phyloP scores from a whole-genome alignment of 441 rosid species.

The Arabidopsis lyrata region DNA sequence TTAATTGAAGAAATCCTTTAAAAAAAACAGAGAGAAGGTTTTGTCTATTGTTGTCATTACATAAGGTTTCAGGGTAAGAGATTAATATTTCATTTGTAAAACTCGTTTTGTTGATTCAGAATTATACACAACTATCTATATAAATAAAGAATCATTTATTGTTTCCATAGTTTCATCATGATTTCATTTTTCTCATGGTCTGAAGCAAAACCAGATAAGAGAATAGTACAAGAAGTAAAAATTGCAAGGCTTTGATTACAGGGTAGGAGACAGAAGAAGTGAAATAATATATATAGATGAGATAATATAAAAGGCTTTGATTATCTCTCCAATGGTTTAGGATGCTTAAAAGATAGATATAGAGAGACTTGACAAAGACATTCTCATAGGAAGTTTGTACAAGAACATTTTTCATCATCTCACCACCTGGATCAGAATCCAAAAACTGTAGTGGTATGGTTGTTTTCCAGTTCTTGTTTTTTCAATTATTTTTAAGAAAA shows the following conservation, averaged over 20 bases:
- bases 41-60: conserved; percentile 14
- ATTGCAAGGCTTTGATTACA: not conserved
- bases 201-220: not conserved
- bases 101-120: conserved; percentile 11
- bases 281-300: not conserved
- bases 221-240: not conserved
- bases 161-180: not conserved
- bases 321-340: conserved; percentile 34
- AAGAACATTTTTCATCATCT: conserved; percentile 66
- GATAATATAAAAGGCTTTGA: not conserved
- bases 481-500: conserved; percentile 4
- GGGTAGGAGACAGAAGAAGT: not conserved
- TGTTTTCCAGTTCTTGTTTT: conserved; percentile 27
- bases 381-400: conserved; percentile 52
- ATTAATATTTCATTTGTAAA: conserved; percentile 35
- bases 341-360: conserved; percentile 24
- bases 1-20: conserved; percentile 10
- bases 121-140: not conserved
- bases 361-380: conserved; percentile 36
- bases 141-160: not conserved
- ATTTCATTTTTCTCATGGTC: not conserved
- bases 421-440: conserved; percentile 55
- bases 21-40: not conserved
- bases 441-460: conserved; percentile 13
- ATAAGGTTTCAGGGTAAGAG: conserved; percentile 23